phyloP scores from a whole-genome alignment of 2,329 filamentous ascomycete genomes.

The Monilinia laxa region DNA sequence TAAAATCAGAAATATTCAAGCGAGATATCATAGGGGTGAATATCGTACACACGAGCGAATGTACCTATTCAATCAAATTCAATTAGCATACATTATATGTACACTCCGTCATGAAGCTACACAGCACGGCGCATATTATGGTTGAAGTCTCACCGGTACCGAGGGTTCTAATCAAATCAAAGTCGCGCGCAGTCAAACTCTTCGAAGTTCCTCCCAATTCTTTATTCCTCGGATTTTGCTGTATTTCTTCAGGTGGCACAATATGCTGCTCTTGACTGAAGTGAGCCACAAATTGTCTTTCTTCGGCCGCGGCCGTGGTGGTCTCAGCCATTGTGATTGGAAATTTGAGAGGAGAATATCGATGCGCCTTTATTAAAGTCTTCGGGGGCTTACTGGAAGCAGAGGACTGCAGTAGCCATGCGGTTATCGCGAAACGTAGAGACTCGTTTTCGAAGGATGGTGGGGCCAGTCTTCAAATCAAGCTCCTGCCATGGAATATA shows the following conservation, averaged over 20 bases:
- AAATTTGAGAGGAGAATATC: slow-evolving; percentile 5
- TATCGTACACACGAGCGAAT: slow-evolving; percentile 66
- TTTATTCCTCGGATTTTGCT: slow-evolving; percentile 34
- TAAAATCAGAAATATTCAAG: slow-evolving; percentile 20
- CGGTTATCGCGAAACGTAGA: slow-evolving; percentile 18
- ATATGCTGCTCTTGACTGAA: slow-evolving; percentile 30
- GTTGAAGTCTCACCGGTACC: slow-evolving; percentile 58
- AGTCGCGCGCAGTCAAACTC: slow-evolving; percentile 55
- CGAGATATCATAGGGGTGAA: slow-evolving; percentile 13
- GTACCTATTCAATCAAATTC: slow-evolving; percentile 54
- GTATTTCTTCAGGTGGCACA: slow-evolving; percentile 33
- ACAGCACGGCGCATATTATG: slow-evolving; percentile 6
- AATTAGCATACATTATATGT: slow-evolving; percentile 23
- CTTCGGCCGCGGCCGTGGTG: slow-evolving; percentile 24
- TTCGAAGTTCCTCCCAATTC: slow-evolving; percentile 35
- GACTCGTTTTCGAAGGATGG: slow-evolving; percentile 9
- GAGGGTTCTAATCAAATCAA: slow-evolving; percentile 71
- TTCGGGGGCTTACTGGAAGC: slow-evolving; percentile 19
- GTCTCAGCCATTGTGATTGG: slow-evolving; percentile 14
- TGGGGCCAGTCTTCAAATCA: slow-evolving; percentile 16
- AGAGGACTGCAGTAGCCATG: slow-evolving; percentile 20
- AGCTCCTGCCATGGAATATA: background rate
- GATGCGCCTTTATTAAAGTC: slow-evolving; percentile 5
- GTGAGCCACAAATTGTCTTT: slow-evolving; percentile 37
- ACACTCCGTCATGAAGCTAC: slow-evolving; percentile 18